Conservation (phyloP, 495 filamentous ascomycete genomes). For the Lophiotrema nucula region DNA sequence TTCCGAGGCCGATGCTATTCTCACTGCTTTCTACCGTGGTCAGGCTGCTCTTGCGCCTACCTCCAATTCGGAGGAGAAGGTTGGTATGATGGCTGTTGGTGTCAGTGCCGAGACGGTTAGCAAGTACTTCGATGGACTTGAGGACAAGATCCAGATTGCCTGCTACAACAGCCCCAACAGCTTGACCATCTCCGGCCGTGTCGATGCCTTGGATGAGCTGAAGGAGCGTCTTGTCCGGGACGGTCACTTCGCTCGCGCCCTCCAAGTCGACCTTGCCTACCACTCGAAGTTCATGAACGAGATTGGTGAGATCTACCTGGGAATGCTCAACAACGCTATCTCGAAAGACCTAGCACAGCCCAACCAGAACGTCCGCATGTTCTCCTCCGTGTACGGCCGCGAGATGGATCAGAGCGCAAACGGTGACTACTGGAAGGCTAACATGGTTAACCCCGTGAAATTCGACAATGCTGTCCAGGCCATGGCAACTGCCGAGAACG, state of each 20-base stretch:
- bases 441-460: conserved; percentile 7
- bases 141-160: too few relatives aligned
- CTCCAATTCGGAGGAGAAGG: too few relatives aligned
- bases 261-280: conserved; percentile 32
- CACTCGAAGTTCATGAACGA: conserved; percentile 3
- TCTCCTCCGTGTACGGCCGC: background rate
- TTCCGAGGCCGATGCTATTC: conserved; percentile 11
- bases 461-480: conserved; percentile 1
- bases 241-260: background rate
- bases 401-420: background rate
- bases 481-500: background rate
- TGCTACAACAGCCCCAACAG: conserved; percentile 53
- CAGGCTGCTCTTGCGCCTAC: background rate
- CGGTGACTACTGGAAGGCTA: conserved; percentile 10
- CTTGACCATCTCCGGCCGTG: conserved; percentile 51
- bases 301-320: background rate
- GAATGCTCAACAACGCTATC: background rate
- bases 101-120: background rate
- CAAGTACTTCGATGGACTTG: background rate
- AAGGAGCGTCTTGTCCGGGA: background rate
- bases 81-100: conserved; percentile 14
- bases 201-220: conserved; percentile 29
- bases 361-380: background rate
- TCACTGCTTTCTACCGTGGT: conserved; percentile 24
- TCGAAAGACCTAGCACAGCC: background rate